Percentiles rank a stretch among this genome's conserved stretches.
Evolutionary conservation across 176 grass and related monocot species (phyloP).

Genomic region (Chrysopogon serrulatus): DNA sequence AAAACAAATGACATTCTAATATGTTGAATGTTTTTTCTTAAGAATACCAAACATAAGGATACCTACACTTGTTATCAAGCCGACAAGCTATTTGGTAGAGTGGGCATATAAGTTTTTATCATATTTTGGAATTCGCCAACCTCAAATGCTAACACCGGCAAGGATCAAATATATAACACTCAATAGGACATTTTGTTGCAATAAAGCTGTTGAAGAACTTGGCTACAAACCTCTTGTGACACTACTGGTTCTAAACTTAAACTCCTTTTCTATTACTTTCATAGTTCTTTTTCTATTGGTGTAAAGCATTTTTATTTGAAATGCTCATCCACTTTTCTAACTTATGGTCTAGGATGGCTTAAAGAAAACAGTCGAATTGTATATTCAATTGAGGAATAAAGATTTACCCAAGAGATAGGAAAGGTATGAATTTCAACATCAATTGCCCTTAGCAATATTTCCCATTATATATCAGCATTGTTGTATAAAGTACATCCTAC

Average conservation of each 20-base stretch:
- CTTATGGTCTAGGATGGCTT: neutral
- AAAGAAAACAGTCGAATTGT: neutral
- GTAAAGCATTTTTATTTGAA: neutral
- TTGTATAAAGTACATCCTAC: neutral
- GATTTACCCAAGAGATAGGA: neutral
- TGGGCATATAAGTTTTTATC: conserved; percentile 44
- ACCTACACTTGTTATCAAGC: conserved; percentile 45
- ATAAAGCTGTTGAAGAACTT: conserved; percentile 52
- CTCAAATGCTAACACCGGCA: conserved; percentile 45
- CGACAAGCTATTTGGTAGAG: conserved; percentile 52
- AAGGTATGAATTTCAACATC: neutral
- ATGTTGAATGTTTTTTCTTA: neutral
- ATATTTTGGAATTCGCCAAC: conserved; percentile 27
- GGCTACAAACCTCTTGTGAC: conserved; percentile 66
- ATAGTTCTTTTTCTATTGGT: neutral
- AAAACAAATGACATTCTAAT: neutral
- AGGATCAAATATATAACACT: conserved; percentile 51
- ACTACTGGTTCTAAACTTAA: conserved; percentile 36
- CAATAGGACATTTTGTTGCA: conserved; percentile 56
- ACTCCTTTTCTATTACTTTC: neutral
- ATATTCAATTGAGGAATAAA: neutral
- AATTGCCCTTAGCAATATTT: no score
- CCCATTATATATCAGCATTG: neutral
- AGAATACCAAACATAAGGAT: conserved; percentile 47
- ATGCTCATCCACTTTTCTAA: neutral